These are phyloP conservation scores for Blastomyces silverae DNA, from an alignment of 2,329 filamentous ascomycete species.

Conservation along the genomic window DNA sequence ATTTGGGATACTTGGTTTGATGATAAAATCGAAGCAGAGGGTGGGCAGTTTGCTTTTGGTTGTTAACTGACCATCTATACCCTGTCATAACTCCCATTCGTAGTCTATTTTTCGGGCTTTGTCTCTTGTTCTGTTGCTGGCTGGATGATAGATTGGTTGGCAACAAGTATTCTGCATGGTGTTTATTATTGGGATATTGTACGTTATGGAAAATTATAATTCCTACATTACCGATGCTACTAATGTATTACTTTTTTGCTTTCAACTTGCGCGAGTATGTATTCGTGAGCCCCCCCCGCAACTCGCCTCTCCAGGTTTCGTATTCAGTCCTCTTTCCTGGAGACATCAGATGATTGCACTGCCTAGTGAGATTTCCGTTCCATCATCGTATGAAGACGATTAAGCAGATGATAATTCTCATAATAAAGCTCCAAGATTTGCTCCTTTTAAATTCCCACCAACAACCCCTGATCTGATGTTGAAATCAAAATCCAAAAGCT, in stretches of 20 bases:
- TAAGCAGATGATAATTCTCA: background rate
- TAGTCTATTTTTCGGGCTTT: background rate
- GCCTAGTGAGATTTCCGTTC: background rate
- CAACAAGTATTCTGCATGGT: background rate
- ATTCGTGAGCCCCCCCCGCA: background rate
- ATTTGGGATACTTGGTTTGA: background rate
- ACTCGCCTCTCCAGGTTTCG: background rate
- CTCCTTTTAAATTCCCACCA: background rate
- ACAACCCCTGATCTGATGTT: background rate
- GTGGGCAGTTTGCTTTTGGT: background rate
- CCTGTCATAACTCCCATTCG: background rate
- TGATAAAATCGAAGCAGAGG: background rate
- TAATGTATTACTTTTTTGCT: background rate
- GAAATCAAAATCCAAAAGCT: background rate
- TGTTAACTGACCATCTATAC: background rate
- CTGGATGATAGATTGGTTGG: background rate
- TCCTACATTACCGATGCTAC: background rate
- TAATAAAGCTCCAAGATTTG: background rate
- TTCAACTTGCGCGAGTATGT: background rate
- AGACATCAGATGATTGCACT: background rate
- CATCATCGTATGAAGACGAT: background rate
- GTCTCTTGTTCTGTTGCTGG: background rate
- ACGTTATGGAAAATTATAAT: background rate
- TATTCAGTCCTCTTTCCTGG: background rate
- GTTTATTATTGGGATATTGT: constrained; percentile 1